Evolutionary conservation across 208 protist genomes (phyloP).

Genomic region (Phytomonas sp.): DNA sequence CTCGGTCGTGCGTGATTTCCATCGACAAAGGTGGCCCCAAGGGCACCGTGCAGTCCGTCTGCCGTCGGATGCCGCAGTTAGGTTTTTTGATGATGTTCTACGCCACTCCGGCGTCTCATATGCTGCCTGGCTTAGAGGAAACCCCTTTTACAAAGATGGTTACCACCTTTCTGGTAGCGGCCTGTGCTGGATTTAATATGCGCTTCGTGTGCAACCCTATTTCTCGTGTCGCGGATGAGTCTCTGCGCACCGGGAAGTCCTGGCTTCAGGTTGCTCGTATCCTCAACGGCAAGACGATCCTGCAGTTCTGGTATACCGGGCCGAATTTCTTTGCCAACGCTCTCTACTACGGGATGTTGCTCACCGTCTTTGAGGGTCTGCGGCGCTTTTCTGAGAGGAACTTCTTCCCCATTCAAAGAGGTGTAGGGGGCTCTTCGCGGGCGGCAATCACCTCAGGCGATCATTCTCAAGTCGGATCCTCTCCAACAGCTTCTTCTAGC

Average conservation of each 20-base stretch:
- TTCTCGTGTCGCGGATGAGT: constrained; percentile 77
- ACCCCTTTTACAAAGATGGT: constrained; percentile 66
- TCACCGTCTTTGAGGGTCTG: constrained; percentile 84
- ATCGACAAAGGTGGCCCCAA: constrained; percentile 77
- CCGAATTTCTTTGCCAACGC: constrained; percentile 81
- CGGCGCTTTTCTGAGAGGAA: constrained; percentile 83
- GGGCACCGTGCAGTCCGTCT: constrained; percentile 50
- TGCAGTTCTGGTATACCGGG: constrained; percentile 84
- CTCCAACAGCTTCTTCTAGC: neutral
- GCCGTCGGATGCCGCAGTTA: constrained; percentile 69
- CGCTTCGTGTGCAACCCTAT: constrained; percentile 80
- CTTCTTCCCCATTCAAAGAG: constrained; percentile 25
- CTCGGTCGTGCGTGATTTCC: constrained; percentile 40
- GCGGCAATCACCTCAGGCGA: neutral
- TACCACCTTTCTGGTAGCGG: constrained; percentile 74
- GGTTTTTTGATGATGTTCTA: constrained; percentile 87
- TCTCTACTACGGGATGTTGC: constrained; percentile 79
- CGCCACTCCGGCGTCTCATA: constrained; percentile 46
- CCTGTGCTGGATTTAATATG: constrained; percentile 76
- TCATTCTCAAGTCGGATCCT: constrained; percentile 5
- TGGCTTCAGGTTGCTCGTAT: constrained; percentile 37
- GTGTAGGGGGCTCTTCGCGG: neutral
- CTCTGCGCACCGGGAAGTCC: constrained; percentile 53
- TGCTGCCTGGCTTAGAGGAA: constrained; percentile 54
- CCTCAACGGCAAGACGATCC: constrained; percentile 73